Evolutionary conservation across 352 stramenopile genomes (phyloP).

Genomic region (Phytophthora brassicae): DNA sequence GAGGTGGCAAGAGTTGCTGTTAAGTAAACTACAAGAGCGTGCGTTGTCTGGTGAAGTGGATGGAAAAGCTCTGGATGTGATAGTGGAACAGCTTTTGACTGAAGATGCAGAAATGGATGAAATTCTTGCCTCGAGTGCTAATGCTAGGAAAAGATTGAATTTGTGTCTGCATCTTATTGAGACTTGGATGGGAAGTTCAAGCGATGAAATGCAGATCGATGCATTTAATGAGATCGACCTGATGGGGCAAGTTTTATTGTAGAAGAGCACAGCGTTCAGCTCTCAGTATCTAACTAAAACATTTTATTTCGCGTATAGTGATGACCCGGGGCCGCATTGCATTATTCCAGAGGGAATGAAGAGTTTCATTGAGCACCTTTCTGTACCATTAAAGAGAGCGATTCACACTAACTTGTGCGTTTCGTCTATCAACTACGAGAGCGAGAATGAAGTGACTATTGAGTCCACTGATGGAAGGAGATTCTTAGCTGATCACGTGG

Average conservation of each 20-base stretch:
- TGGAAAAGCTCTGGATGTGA: constrained; percentile 27
- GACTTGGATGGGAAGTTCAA: constrained; percentile 53
- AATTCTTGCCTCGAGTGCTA: constrained; percentile 9
- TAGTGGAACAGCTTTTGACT: constrained; percentile 31
- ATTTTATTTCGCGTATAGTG: constrained; percentile 24
- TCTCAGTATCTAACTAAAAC: neutral
- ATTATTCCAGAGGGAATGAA: constrained; percentile 46
- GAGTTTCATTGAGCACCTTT: constrained; percentile 40
- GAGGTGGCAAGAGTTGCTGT: constrained; percentile 44
- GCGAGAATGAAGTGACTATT: constrained; percentile 25
- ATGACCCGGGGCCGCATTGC: constrained; percentile 51
- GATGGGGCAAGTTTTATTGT: constrained; percentile 28
- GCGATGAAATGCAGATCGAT: constrained; percentile 44
- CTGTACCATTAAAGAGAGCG: constrained; percentile 22
- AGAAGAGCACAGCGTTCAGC: neutral
- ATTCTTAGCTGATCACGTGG: constrained; percentile 37
- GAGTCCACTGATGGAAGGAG: constrained; percentile 28
- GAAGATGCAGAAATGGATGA: constrained; percentile 20
- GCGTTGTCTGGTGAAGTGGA: constrained; percentile 18
- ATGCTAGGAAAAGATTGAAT: constrained; percentile 29
- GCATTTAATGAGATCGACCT: constrained; percentile 55
- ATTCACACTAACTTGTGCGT: constrained; percentile 28
- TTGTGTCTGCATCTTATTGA: constrained; percentile 50
- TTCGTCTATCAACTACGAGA: constrained; percentile 30
- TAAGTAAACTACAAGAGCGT: constrained; percentile 40